Percentiles rank a stretch among this genome's conserved stretches.
Evolutionary conservation across 495 filamentous ascomycete genomes (phyloP).

Genomic region (Aspergillus saccharolyticus): DNA sequence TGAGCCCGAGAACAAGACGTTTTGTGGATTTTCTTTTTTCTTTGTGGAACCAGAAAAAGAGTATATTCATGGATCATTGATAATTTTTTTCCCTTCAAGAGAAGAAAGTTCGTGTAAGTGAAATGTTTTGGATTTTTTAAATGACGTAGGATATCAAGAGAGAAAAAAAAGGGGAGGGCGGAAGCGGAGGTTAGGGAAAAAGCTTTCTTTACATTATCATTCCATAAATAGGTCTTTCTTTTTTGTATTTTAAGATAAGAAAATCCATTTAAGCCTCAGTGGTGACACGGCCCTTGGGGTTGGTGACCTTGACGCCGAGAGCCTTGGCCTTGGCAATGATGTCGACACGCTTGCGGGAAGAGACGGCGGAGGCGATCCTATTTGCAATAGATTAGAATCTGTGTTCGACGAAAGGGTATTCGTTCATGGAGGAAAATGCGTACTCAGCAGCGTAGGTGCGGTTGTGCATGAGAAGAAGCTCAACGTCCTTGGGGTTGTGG

Average conservation of each 20-base stretch:
- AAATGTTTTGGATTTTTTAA: background rate
- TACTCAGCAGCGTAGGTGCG: conserved; percentile 97
- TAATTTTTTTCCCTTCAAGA: too few species aligned
- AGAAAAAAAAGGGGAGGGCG: background rate
- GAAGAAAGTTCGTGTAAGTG: background rate
- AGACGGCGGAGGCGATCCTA: conserved; percentile 95
- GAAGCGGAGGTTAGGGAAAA: conserved; percentile 29
- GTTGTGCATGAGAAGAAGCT: conserved; percentile 99
- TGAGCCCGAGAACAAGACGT: background rate
- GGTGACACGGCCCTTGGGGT: conserved; percentile 95
- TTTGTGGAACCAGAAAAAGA: background rate
- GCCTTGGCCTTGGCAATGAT: conserved; percentile 96
- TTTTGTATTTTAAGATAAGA: conserved; percentile 19
- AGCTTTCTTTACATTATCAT: conserved; percentile 9
- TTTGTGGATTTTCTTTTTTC: background rate
- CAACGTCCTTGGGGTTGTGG: conserved; percentile 89
- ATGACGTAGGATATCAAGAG: background rate
- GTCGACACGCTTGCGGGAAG: conserved; percentile 95
- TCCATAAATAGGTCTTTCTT: conserved; percentile 25
- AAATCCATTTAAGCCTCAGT: conserved; percentile 76
- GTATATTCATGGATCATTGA: background rate
- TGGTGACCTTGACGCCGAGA: conserved; percentile 97
- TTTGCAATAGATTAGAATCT: conserved; percentile 3
- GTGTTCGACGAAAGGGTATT: background rate
- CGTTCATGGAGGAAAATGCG: too few species aligned